Evolutionary conservation across 2,329 filamentous ascomycete genomes (phyloP), one percentile per base, ranked within the genome.

Genomic region (Colletotrichum musae): DNA sequence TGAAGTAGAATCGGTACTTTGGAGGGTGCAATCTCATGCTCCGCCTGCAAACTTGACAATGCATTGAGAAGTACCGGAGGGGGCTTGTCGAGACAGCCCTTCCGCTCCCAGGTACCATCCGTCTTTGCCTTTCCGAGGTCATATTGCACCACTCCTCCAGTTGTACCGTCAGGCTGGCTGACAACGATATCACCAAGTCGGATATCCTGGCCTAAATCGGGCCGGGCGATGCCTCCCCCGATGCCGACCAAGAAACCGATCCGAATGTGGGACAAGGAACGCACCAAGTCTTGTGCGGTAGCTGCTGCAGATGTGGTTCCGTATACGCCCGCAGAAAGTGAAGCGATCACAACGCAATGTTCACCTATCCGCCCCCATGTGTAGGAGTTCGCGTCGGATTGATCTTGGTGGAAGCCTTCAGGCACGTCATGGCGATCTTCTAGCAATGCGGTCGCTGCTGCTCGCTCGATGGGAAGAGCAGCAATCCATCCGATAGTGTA

Each of bases 291-390:
- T 1, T 60, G 58, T 1, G 61, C 75, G 0, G 70, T 73, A 3
- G 32, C 70, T 0, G 72, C 62, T 3, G 75, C 72, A 0, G 72
- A 71, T 2, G 43, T 61, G 1, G 47, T 72, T 1, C 76, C 75
- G n/a, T 70, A 72, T 0, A 65, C 50, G 0, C 75, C 74, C 0
- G 68, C 72, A 1, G 72, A 53, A 4, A 77, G 70, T 1, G 71
- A 75, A 6, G 72, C 72, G 5, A 78, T 77, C 1, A 77, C 74
- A 1, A 79, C 39, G 5, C 77, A 75, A 26, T 79, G 75, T 1
- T 64, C 15, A 2, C 73, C 72, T 3, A 78, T 66, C 1, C 72
- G 71, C 6, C 75, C 76, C 70, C 72, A 76, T 0, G 69, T 73
- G 26, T 79, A 79, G 0, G 58, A 57, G 43, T 79, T 79, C 0